Base-by-base conservation (phyloP, 2,329 filamentous ascomycete species). In the Rugonectria rugulosa region DNA sequence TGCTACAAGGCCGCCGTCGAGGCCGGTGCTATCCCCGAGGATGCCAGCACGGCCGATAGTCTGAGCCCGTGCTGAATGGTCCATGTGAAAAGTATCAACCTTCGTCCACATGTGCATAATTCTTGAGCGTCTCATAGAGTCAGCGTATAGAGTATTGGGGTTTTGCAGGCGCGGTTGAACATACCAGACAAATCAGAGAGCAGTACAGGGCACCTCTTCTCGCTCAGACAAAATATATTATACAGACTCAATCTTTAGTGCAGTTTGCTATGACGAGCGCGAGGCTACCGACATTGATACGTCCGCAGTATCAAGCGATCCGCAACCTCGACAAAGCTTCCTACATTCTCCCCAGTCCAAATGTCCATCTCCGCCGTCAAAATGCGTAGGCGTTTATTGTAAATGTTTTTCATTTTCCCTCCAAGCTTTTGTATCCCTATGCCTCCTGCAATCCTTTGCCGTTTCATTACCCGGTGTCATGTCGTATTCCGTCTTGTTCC, bases 1-100 rank as follows among this genome's bases (percentile, higher is more conserved):
- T 77, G 77, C 57, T 83, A 83, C 61, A 56, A 70, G 51, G 57
- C 60, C 34, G 66, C 68, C 2, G 68, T 69, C 9, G 57, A 47
- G 0, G 68, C 65, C 0, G 67, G 67, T 2, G 68, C 61, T 5
- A 70, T 70, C 42, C 68, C 68, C 0, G 53, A 63, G 5, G 64
- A 70, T 44, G 67, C 65, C 0, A 17, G 56, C 3, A 62, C 41
- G 3, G 67, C 64, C 2, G 34, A 37, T 23, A 48, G 27, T 11
- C n/a, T 44, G 4, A 49, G 52, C n/a, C 45, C 41, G 5, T 55
- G 52, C 15, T 38, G 19, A 38, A 27, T 27, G 6, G 24, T 27
- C 24, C 11, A 11, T 11, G 24, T 27, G 11, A 27, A 11, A 27
- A 11, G 24, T 7, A 6, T 27, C 11, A 27, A 11, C n/a, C n/a